phyloP scores from a whole-genome alignment of 1,139 yeast genomes.

The Candida mesenterica region DNA sequence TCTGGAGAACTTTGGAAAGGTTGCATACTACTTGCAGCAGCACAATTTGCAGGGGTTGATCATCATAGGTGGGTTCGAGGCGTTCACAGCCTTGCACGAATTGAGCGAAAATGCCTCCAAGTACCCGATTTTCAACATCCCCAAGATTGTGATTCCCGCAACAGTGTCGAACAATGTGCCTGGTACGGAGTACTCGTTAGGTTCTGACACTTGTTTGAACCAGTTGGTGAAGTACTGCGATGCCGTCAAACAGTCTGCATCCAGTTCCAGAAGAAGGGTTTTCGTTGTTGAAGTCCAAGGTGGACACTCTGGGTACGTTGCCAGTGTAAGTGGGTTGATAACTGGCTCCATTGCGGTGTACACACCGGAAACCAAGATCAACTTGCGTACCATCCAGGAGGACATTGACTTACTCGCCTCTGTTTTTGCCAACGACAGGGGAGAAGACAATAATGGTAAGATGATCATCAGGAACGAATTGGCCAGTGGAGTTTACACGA shows the following conservation, averaged over 20 bases:
- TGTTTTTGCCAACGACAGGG: slow-evolving; percentile 56
- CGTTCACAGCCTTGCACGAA: slow-evolving; percentile 66
- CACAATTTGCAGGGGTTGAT: slow-evolving; percentile 71
- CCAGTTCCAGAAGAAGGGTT: slow-evolving; percentile 74
- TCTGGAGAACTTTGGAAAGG: slow-evolving; percentile 61
- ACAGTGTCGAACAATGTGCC: slow-evolving; percentile 83
- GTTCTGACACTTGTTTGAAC: slow-evolving; percentile 77
- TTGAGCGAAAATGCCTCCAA: slow-evolving; percentile 59
- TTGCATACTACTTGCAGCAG: slow-evolving; percentile 75
- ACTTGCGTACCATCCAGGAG: slow-evolving; percentile 55
- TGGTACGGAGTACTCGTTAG: slow-evolving; percentile 78
- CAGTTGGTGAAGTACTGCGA: slow-evolving; percentile 75
- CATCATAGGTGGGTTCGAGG: slow-evolving; percentile 80
- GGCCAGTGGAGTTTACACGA: slow-evolving; percentile 79
- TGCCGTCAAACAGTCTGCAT: slow-evolving; percentile 74
- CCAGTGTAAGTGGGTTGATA: slow-evolving; percentile 64
- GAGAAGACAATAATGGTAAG: slow-evolving; percentile 74
- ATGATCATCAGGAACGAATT: slow-evolving; percentile 80
- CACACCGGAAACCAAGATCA: slow-evolving; percentile 70
- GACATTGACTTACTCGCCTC: slow-evolving; percentile 59
- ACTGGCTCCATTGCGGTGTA: slow-evolving; percentile 76
- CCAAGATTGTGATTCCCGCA: slow-evolving; percentile 79
- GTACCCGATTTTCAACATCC: slow-evolving; percentile 74
- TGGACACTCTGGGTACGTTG: slow-evolving; percentile 79
- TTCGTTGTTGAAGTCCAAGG: slow-evolving; percentile 87